These are phyloP conservation scores for Mycotypha africana DNA, from an alignment of 371 early-diverging fungal genomes.

Conservation along the genomic window DNA sequence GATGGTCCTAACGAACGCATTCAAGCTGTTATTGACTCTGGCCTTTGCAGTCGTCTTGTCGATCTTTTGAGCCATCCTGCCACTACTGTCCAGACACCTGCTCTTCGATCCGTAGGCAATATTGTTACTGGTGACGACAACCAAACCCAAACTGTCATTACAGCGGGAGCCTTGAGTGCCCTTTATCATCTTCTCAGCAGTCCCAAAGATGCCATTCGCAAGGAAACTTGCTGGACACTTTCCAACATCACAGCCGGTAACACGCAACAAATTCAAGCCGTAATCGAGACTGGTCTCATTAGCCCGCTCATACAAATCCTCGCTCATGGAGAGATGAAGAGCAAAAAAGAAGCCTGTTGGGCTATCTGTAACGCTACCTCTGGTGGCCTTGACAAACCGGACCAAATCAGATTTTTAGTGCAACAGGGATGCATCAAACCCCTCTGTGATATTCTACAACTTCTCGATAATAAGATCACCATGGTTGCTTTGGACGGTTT, in stretches of 20 bases:
- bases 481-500: conserved; percentile 88
- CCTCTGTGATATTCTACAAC: conserved; percentile 73
- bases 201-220: conserved; percentile 91
- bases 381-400: conserved; percentile 69
- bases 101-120: conserved; percentile 98
- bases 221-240: conserved; percentile 99
- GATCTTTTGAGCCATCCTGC: conserved; percentile 87
- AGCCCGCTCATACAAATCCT: conserved; percentile 88
- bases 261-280: conserved; percentile 86
- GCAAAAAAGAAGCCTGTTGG: conserved; percentile 80
- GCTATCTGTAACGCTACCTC: conserved; percentile 93
- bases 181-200: conserved; percentile 73
- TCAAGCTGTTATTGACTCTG: conserved; percentile 92
- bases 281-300: conserved; percentile 92
- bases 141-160: conserved; percentile 95
- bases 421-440: conserved; percentile 79
- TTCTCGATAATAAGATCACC: conserved; percentile 76
- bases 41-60: conserved; percentile 86
- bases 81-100: conserved; percentile 92
- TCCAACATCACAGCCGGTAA: conserved; percentile 99
- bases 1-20: conserved; percentile 95
- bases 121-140: conserved; percentile 98
- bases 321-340: conserved; percentile 49
- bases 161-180: conserved; percentile 80
- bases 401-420: conserved; percentile 77